Conservation (phyloP, 768 basidiomycete genomes). For the Polyporus arcularius region DNA sequence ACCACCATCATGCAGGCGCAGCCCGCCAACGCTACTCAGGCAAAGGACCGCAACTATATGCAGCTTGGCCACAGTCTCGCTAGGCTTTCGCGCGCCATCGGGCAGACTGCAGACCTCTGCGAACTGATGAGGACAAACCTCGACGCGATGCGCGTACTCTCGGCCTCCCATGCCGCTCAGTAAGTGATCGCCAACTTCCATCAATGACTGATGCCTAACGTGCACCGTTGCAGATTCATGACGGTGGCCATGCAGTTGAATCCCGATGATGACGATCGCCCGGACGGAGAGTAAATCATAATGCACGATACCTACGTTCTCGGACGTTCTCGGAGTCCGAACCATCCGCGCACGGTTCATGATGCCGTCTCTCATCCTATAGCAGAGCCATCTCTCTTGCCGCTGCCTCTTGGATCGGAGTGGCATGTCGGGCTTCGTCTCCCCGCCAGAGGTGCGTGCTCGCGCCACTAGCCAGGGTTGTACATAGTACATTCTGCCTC, state of each 20-base stretch:
- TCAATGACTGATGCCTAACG: background rate
- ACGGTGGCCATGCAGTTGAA: constrained; percentile 46
- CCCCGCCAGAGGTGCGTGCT: too few relatives aligned
- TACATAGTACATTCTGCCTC: too few relatives aligned
- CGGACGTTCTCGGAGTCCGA: too few relatives aligned
- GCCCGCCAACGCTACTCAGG: constrained; percentile 68
- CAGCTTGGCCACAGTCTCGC: constrained; percentile 72
- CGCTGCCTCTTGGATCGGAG: too few relatives aligned
- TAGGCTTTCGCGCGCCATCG: constrained; percentile 65
- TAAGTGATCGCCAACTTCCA: constrained; percentile 37
- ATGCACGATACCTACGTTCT: too few relatives aligned
- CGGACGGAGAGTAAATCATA: background rate
- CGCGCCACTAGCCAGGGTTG: too few relatives aligned
- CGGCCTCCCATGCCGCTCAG: constrained; percentile 82
- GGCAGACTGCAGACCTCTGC: constrained; percentile 75
- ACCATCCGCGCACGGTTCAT: too few relatives aligned
- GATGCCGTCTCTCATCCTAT: too few relatives aligned
- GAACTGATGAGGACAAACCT: constrained; percentile 76
- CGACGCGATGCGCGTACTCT: constrained; percentile 76
- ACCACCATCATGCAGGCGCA: constrained; percentile 27
- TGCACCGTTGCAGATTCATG: constrained; percentile 44
- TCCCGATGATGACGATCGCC: constrained; percentile 9
- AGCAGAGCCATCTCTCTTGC: too few relatives aligned
- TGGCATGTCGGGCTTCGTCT: too few relatives aligned
- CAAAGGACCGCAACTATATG: constrained; percentile 79